Evolutionary conservation across 2,329 filamentous ascomycete genomes (phyloP).

Genomic region (Colletotrichum melonis): DNA sequence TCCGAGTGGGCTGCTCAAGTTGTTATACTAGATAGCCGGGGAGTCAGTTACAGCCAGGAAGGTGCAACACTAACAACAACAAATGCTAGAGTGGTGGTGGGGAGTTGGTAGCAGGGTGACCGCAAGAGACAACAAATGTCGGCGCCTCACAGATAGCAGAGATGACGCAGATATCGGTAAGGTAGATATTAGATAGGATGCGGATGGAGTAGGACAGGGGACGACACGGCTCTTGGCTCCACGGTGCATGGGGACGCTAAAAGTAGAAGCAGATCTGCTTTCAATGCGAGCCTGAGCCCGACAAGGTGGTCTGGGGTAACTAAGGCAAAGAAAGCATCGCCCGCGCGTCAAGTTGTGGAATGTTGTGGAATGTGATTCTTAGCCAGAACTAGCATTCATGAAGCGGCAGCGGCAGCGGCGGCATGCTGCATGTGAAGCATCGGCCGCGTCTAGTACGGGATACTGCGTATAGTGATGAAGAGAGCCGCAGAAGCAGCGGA

Average conservation of each 20-base stretch:
- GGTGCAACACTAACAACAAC: not conserved
- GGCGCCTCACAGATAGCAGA: not conserved
- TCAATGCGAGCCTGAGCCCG: slow-evolving; percentile 1
- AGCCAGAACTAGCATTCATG: not conserved
- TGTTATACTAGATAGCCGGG: not conserved
- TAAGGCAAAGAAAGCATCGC: not conserved
- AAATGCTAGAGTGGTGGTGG: not conserved
- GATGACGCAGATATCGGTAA: slow-evolving; percentile 5
- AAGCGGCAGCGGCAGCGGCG: not conserved
- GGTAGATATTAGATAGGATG: not conserved
- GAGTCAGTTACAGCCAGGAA: not conserved
- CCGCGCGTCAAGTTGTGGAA: not conserved
- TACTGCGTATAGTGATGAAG: not conserved
- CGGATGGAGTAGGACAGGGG: slow-evolving; percentile 8
- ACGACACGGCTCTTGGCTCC: not conserved
- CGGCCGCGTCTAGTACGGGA: not conserved
- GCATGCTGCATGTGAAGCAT: not conserved
- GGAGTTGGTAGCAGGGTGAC: not conserved
- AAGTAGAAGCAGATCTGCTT: slow-evolving; percentile 2
- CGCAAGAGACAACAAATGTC: not conserved
- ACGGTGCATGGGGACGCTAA: slow-evolving; percentile 7
- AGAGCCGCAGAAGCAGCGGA: not conserved
- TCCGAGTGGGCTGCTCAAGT: not conserved
- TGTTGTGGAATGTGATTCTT: not conserved
- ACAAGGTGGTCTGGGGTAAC: not conserved